Percentiles rank a stretch among this genome's conserved stretches.
Evolutionary conservation across 2,329 filamentous ascomycete species (phyloP).

Genomic region (Verticillium klebahnii): DNA sequence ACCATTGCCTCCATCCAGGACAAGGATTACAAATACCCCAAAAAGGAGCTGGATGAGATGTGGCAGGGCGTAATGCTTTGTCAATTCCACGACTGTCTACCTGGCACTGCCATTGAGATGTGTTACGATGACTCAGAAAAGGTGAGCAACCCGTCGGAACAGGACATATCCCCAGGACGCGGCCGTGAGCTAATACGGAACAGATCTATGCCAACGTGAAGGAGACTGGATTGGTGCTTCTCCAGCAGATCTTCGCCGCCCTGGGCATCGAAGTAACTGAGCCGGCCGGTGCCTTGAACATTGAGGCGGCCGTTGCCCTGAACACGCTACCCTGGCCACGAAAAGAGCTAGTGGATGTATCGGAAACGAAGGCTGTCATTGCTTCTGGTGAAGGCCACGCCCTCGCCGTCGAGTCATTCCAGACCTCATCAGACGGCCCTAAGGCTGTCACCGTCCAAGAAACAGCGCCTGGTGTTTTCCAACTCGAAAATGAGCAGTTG

Average conservation of each 20-base stretch:
- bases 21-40: conserved; percentile 57
- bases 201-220: conserved; percentile 56
- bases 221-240: conserved; percentile 47
- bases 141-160: conserved; percentile 19
- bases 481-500: conserved; percentile 52
- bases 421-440: conserved; percentile 33
- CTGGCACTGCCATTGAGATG: conserved; percentile 65
- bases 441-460: conserved; percentile 44
- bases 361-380: conserved; percentile 19
- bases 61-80: conserved; percentile 64
- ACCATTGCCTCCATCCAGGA: conserved; percentile 55
- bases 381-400: conserved; percentile 19
- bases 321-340: conserved; percentile 61
- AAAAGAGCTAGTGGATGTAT: conserved; percentile 43
- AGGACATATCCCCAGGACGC: too few species aligned
- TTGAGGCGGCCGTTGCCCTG: conserved; percentile 36
- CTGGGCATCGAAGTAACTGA: conserved; percentile 45
- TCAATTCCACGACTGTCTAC: conserved; percentile 66
- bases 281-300: conserved; percentile 18
- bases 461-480: conserved; percentile 43
- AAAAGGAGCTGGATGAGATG: conserved; percentile 61
- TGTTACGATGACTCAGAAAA: conserved; percentile 64
- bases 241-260: conserved; percentile 47
- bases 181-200: not conserved
- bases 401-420: conserved; percentile 13